phyloP scores from a whole-genome alignment of 495 filamentous ascomycete genomes.

The Delitschia confertaspora region DNA sequence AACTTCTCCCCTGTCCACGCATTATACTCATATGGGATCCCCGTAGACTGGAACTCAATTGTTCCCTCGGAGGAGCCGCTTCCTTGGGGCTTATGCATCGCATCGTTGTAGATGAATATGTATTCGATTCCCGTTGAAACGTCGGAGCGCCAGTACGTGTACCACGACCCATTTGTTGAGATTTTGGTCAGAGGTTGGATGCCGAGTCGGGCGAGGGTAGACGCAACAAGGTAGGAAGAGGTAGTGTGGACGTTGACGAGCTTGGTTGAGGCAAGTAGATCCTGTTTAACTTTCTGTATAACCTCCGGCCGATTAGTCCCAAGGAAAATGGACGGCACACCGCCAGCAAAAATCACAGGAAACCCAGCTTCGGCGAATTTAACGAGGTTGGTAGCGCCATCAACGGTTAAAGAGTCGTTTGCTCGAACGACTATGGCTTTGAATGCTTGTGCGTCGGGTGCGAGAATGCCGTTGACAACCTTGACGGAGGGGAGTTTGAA shows the following conservation, averaged over 20 bases:
- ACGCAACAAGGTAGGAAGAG: conserved; percentile 5
- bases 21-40: conserved; percentile 35
- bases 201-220: conserved; percentile 7
- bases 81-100: conserved; percentile 1
- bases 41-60: conserved; percentile 12
- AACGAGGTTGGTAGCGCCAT: conserved; percentile 11
- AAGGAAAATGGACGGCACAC: conserved; percentile 5
- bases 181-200: conserved; percentile 11
- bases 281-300: conserved; percentile 1
- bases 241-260: conserved; percentile 7
- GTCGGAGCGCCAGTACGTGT: conserved; percentile 14
- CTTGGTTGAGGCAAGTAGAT: neutral
- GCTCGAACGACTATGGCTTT: conserved; percentile 6
- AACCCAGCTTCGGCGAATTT: conserved; percentile 10
- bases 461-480: conserved; percentile 5
- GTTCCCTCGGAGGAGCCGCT: conserved; percentile 4
- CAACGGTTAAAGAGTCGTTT: conserved; percentile 11
- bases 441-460: conserved; percentile 11
- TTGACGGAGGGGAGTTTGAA: conserved; percentile 10
- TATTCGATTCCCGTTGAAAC: conserved; percentile 3
- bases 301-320: conserved; percentile 1
- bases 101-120: conserved; percentile 17
- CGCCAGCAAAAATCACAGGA: conserved; percentile 8
- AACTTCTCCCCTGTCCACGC: conserved; percentile 39
- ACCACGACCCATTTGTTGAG: conserved; percentile 8